Evolutionary conservation across 805 yeast genomes (phyloP).

Genomic region (Huiozyma naganishii): DNA sequence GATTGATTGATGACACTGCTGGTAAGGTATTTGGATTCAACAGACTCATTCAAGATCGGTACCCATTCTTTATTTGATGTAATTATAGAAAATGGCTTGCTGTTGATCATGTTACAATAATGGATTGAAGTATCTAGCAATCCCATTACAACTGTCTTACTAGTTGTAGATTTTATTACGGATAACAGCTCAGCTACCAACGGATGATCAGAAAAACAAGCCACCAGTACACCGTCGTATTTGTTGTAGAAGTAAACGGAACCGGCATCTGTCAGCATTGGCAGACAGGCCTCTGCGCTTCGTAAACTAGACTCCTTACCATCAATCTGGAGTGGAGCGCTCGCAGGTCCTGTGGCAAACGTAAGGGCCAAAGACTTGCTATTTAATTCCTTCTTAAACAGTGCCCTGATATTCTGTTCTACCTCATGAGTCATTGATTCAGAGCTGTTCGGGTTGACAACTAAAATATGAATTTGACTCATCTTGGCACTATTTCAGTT

Average conservation of each 20-base stretch:
- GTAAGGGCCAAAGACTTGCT: not conserved
- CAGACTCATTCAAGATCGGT: conserved; percentile 11
- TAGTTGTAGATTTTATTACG: not conserved
- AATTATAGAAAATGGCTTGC: conserved; percentile 13
- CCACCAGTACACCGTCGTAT: conserved; percentile 17
- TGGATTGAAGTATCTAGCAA: conserved; percentile 13
- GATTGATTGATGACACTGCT: conserved; percentile 1
- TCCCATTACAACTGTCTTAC: conserved; percentile 5
- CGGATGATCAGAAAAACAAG: conserved; percentile 23
- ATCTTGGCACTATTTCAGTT: not conserved
- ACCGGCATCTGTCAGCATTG: conserved; percentile 7
- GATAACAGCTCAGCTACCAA: conserved; percentile 7
- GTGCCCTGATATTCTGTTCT: conserved; percentile 5
- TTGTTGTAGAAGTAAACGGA: conserved; percentile 8
- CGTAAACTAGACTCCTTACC: conserved; percentile 10
- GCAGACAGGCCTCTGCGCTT: conserved; percentile 15
- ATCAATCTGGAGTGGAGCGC: conserved; percentile 17
- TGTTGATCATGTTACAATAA: conserved; percentile 8
- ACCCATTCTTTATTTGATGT: conserved; percentile 22
- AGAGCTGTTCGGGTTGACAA: conserved; percentile 21
- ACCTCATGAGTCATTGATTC: conserved; percentile 15
- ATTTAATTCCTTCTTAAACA: not conserved
- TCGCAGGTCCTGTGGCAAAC: conserved; percentile 16
- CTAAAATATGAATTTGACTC: conserved; percentile 5
- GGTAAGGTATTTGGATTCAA: conserved; percentile 6